Percentiles rank a stretch among this genome's conserved stretches.
Evolutionary conservation across 2,329 filamentous ascomycete genomes (phyloP).

Genomic region (Trichoderma sp.): DNA sequence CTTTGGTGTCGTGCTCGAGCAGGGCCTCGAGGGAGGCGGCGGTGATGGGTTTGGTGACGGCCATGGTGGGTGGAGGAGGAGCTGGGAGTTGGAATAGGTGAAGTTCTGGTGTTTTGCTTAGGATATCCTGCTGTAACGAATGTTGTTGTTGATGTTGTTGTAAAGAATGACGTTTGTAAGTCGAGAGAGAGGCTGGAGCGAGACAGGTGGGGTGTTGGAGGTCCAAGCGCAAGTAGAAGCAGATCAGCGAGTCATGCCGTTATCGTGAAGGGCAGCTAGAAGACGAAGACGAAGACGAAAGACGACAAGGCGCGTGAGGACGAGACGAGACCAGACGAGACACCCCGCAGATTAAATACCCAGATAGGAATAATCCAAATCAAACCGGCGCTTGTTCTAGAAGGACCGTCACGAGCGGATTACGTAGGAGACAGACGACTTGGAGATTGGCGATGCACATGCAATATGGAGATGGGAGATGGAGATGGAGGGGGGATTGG

Average conservation of each 20-base stretch:
- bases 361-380: background rate
- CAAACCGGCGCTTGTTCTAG: background rate
- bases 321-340: background rate
- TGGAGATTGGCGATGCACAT: background rate
- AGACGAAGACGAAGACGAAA: background rate
- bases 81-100: background rate
- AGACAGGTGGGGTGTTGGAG: background rate
- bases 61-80: background rate
- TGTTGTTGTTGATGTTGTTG: background rate
- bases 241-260: background rate
- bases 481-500: background rate
- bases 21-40: slow-evolving; percentile 62
- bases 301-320: background rate
- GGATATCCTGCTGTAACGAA: background rate
- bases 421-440: background rate
- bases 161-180: background rate
- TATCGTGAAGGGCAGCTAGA: background rate
- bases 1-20: slow-evolving; percentile 68
- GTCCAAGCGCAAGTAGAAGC: background rate
- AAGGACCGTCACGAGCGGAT: background rate
- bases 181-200: background rate
- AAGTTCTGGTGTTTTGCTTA: background rate
- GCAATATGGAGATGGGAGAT: background rate
- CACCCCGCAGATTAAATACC: background rate
- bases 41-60: slow-evolving; percentile 44